Evolutionary conservation across 2,329 filamentous ascomycete genomes (phyloP).

Genomic region (Intubia oerlemansii): DNA sequence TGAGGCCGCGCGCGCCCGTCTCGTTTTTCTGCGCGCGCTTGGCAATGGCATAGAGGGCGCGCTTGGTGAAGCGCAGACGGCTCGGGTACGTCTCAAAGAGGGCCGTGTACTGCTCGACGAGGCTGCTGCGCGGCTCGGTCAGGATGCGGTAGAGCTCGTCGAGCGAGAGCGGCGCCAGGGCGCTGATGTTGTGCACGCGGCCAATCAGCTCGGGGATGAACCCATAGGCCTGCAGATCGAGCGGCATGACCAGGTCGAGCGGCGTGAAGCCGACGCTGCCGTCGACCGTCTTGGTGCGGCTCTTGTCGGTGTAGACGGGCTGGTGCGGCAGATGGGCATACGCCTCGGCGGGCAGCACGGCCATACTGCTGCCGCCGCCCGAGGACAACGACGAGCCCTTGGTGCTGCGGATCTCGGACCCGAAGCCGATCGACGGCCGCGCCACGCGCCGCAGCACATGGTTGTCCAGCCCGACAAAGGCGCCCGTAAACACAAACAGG

Average conservation of each 20-base stretch:
- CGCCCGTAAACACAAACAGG: constrained; percentile 88
- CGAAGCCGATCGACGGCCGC: constrained; percentile 74
- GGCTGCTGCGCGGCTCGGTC: constrained; percentile 75
- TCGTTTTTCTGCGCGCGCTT: constrained; percentile 34
- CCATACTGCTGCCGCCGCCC: constrained; percentile 23
- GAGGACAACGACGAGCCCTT: constrained; percentile 22
- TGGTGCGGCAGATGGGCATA: constrained; percentile 37
- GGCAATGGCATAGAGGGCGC: constrained; percentile 64
- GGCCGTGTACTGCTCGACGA: constrained; percentile 73
- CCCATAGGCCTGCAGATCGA: constrained; percentile 64
- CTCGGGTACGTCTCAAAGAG: constrained; percentile 66
- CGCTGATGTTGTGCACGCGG: constrained; percentile 77
- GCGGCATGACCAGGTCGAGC: constrained; percentile 52
- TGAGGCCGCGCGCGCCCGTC: constrained; percentile 61
- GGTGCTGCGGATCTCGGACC: constrained; percentile 51
- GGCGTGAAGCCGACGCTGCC: constrained; percentile 23
- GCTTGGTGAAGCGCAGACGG: constrained; percentile 63
- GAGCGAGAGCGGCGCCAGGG: constrained; percentile 53
- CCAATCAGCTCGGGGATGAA: constrained; percentile 93
- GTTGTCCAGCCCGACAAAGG: constrained; percentile 84
- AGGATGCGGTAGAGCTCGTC: constrained; percentile 63
- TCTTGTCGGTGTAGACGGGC: no score
- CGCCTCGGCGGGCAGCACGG: constrained; percentile 43
- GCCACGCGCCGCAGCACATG: constrained; percentile 71
- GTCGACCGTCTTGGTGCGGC: no score